Conservation (phyloP, 495 filamentous ascomycete species). For the Annulohypoxylon stygium region DNA sequence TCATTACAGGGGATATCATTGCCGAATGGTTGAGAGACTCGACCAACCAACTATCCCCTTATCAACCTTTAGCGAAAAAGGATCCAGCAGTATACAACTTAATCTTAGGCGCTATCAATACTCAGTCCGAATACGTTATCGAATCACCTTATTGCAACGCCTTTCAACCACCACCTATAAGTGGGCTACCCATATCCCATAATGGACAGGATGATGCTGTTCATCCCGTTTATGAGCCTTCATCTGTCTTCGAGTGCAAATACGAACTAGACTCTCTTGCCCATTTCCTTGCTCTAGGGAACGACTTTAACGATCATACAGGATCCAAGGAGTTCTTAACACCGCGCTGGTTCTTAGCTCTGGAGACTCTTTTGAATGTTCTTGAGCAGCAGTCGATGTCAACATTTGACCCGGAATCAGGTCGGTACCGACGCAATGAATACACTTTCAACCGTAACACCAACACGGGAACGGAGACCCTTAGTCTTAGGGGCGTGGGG, state of each 20-base stretch:
- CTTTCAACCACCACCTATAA: slow-evolving; percentile 92
- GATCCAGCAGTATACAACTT: slow-evolving; percentile 80
- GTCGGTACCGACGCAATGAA: slow-evolving; percentile 73
- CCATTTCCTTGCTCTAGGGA: slow-evolving; percentile 86
- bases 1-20: slow-evolving; percentile 94
- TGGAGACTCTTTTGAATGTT: slow-evolving; percentile 78
- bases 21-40: slow-evolving; percentile 98
- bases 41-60: slow-evolving; percentile 93
- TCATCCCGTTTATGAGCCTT: slow-evolving; percentile 86
- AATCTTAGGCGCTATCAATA: slow-evolving; percentile 95
- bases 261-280: slow-evolving; percentile 98
- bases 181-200: slow-evolving; percentile 72
- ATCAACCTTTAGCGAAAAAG: slow-evolving; percentile 84
- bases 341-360: slow-evolving; percentile 80
- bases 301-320: slow-evolving; percentile 87
- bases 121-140: slow-evolving; percentile 94
- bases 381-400: slow-evolving; percentile 82
- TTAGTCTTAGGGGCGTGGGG: slow-evolving; percentile 83
- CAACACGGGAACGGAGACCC: slow-evolving; percentile 87
- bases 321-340: slow-evolving; percentile 82
- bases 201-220: slow-evolving; percentile 87
- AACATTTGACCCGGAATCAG: slow-evolving; percentile 79
- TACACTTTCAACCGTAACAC: slow-evolving; percentile 91
- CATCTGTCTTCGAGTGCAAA: slow-evolving; percentile 96
- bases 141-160: slow-evolving; percentile 97